Evolutionary conservation across 2,329 filamentous ascomycete genomes (phyloP), one percentile per base, ranked within the genome.

Genomic region (Graphilbum sp.): DNA sequence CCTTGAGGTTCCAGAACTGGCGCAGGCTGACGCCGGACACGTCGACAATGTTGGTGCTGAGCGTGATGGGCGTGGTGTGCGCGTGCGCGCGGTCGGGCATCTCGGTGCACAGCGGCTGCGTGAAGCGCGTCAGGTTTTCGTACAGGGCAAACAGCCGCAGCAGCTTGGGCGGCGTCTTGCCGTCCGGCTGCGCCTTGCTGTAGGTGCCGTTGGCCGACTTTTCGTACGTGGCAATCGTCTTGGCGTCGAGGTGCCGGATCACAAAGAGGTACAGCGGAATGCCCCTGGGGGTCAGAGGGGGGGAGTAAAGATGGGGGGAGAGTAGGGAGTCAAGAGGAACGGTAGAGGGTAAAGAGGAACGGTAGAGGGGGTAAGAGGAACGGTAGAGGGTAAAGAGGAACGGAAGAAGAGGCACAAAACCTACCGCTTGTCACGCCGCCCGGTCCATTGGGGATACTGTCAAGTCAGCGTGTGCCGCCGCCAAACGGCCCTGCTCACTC

Each of bases 1-100:
- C 63, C 64, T 92, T 90, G 44, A 96, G 60, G 59, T 92, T 92
- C 88, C 88, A 95, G 56, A 95, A 95, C 62, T 92, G 86, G 63
- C 83, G 85, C 56, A 96, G 58, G 6, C 84, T 84, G 20, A 95
- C 87, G 13, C 79, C 77, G 15, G 75, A 80, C 45, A 96, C 85
- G 55, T 96, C 88, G 41, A 95, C 86, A 49, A 96, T 93, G 60
- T 95, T 95, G 50, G 83, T 94, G 52, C 80, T 87, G 49, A 90
- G 78, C 30, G 86, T 88, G 49, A 95, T 85, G 7, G 88, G 88
- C n/a, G 83, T 86, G 7, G 42, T 44, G 45, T 78, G 72, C 4
- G 79, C 69, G 54, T 82, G 63, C 8, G 77, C 73, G 50, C 87
- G 72, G 49, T 84, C 72, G 34, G 63, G 61, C 44, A 93, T 69